phyloP scores from a whole-genome alignment of 805 yeast genomes.

The Saccharomycopsis sp. region DNA sequence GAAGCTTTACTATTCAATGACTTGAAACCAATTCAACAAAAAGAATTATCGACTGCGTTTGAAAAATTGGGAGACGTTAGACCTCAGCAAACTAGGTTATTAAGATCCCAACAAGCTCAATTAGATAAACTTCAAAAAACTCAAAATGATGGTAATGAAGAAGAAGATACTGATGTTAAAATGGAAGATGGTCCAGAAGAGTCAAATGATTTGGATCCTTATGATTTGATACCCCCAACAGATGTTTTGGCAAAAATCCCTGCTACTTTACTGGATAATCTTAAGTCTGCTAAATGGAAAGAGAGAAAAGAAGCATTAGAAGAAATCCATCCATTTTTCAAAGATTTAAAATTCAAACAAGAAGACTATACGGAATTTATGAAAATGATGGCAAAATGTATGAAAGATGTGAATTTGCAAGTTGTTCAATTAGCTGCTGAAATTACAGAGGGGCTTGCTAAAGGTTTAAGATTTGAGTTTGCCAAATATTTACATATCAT shows the following conservation, averaged over 20 bases:
- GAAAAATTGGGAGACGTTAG: conserved; percentile 33
- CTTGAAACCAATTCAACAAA: conserved; percentile 86
- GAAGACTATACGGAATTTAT: conserved; percentile 61
- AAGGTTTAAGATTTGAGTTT: conserved; percentile 53
- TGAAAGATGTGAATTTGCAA: conserved; percentile 83
- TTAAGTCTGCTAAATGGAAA: conserved; percentile 73
- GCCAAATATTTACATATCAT: conserved; percentile 42
- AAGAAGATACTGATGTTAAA: conserved; percentile 18
- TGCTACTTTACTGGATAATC: conserved; percentile 39
- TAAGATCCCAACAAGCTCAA: conserved; percentile 42
- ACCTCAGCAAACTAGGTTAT: conserved; percentile 44
- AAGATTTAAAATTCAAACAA: conserved; percentile 44
- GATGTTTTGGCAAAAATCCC: conserved; percentile 62
- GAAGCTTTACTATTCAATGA: conserved; percentile 51
- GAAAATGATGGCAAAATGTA: conserved; percentile 53
- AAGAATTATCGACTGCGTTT: conserved; percentile 65
- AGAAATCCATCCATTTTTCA: conserved; percentile 39
- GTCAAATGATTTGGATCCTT: conserved; percentile 47
- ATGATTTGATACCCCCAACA: conserved; percentile 59
- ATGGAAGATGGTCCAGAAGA: conserved; percentile 13
- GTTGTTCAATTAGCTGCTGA: conserved; percentile 75
- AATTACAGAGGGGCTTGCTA: conserved; percentile 48
- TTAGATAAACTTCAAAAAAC: conserved; percentile 22
- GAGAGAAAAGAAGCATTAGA: conserved; percentile 82
- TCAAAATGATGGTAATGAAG: conserved; percentile 17